Percentiles rank a stretch among this genome's conserved stretches.
phyloP scores from a whole-genome alignment of 495 filamentous ascomycete genomes.

The Xylona heveae region DNA sequence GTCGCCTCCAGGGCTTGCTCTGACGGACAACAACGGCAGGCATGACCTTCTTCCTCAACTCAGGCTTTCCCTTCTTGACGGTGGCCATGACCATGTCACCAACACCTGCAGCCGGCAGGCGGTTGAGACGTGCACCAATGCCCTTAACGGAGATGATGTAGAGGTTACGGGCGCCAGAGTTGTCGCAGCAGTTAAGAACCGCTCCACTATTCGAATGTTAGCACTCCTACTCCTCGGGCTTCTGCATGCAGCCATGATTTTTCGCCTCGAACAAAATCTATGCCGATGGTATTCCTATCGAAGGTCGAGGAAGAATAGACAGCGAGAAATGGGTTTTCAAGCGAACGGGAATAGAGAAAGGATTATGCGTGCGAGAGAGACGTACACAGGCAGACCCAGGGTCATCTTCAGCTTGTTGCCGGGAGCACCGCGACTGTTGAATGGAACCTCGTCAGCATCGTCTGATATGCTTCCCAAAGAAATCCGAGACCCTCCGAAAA shows the following conservation, averaged over 20 bases:
- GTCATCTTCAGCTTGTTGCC: slow-evolving; percentile 99
- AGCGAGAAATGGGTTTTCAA: too few relatives aligned
- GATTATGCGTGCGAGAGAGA: too few relatives aligned
- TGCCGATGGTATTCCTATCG: too few relatives aligned
- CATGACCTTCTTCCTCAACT: slow-evolving; percentile 99
- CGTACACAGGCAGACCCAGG: slow-evolving; percentile 98
- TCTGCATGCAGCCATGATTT: too few relatives aligned
- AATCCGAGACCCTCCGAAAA: too few relatives aligned
- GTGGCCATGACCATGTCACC: slow-evolving; percentile 99
- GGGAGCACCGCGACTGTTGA: slow-evolving; percentile 81
- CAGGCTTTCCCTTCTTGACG: slow-evolving; percentile 99
- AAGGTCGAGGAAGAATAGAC: too few relatives aligned
- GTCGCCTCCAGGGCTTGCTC: slow-evolving; percentile 96
- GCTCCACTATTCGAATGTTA: slow-evolving; percentile 43
- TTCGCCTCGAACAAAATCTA: too few relatives aligned
- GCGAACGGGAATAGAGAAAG: too few relatives aligned
- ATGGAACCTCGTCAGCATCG: too few relatives aligned
- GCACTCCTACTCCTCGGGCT: slow-evolving; percentile 1
- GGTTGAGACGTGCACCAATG: slow-evolving; percentile 94
- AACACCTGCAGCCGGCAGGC: slow-evolving; percentile 91
- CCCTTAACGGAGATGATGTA: slow-evolving; percentile 99
- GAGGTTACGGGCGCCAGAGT: slow-evolving; percentile 94
- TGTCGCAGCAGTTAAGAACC: slow-evolving; percentile 94
- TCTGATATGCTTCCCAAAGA: too few relatives aligned
- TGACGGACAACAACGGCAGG: slow-evolving; percentile 94